Evolutionary conservation across 768 basidiomycete species (phyloP).

Genomic region (Candolleomyces aberdarensis): DNA sequence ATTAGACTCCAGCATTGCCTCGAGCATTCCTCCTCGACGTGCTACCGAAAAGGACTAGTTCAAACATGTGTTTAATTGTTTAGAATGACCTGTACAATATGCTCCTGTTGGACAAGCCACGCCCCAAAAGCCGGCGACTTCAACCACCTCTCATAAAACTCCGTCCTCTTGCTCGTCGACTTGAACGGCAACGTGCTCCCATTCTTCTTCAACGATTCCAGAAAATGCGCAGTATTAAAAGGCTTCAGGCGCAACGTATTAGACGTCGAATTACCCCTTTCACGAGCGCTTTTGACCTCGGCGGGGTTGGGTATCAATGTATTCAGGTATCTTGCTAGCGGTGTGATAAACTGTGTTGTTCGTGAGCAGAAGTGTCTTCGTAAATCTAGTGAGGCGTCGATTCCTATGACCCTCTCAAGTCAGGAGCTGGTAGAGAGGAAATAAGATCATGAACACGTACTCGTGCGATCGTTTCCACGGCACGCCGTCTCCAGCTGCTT

Average conservation of each 20-base stretch:
- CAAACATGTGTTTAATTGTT: background rate
- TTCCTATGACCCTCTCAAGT: conserved; percentile 33
- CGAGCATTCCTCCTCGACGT: background rate
- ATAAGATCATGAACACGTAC: conserved; percentile 35
- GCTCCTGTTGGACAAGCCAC: conserved; percentile 78
- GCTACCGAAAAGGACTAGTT: background rate
- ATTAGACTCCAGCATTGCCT: background rate
- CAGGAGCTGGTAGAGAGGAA: conserved; percentile 2
- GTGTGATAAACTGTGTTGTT: conserved; percentile 83
- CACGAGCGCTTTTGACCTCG: conserved; percentile 39
- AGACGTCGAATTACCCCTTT: conserved; percentile 8
- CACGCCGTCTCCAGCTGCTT: conserved; percentile 68
- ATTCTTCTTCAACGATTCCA: conserved; percentile 67
- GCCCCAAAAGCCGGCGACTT: conserved; percentile 74
- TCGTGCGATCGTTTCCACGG: conserved; percentile 41
- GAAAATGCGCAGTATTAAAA: conserved; percentile 67
- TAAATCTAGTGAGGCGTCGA: conserved; percentile 61
- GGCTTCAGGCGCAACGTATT: conserved; percentile 53
- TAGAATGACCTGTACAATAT: conserved; percentile 60
- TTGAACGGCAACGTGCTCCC: conserved; percentile 76
- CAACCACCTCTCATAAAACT: conserved; percentile 79
- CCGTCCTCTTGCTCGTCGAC: conserved; percentile 56
- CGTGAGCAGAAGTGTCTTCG: conserved; percentile 82
- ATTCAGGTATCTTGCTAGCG: conserved; percentile 88
- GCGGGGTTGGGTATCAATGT: conserved; percentile 75